These are phyloP conservation scores for Aureobasidium vineae DNA, from an alignment of 2,329 filamentous ascomycete genomes.

Conservation along the genomic window DNA sequence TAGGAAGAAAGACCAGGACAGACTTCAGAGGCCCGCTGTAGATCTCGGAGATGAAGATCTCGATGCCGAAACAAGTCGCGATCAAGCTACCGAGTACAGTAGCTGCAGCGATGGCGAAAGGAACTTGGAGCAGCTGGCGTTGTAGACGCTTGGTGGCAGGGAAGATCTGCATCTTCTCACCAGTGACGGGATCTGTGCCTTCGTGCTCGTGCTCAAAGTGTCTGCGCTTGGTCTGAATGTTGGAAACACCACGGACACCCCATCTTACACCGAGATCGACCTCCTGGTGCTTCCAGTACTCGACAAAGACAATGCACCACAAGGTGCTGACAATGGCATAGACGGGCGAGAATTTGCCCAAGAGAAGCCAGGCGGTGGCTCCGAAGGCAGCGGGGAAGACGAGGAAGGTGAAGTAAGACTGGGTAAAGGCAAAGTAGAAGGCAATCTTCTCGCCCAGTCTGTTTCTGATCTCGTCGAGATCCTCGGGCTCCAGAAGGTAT, in stretches of 20 bases:
- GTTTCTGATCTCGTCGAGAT: conserved; percentile 52
- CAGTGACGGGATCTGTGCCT: conserved; percentile 74
- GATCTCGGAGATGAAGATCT: conserved; percentile 93
- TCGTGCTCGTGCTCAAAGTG: conserved; percentile 79
- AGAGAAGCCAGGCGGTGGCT: conserved; percentile 71
- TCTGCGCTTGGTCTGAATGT: conserved; percentile 71
- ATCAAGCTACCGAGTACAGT: conserved; percentile 77
- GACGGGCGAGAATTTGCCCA: conserved; percentile 78
- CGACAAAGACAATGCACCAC: conserved; percentile 88
- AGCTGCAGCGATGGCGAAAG: conserved; percentile 75
- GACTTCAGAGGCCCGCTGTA: conserved; percentile 86
- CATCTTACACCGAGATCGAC: conserved; percentile 81
- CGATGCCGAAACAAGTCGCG: conserved; percentile 81
- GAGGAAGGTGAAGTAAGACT: conserved; percentile 84
- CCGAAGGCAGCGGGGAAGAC: conserved; percentile 79
- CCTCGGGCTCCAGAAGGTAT: conserved; percentile 48
- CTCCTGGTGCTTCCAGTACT: conserved; percentile 96
- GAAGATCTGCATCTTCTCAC: conserved; percentile 73
- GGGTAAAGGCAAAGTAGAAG: conserved; percentile 93
- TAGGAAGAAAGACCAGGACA: conserved; percentile 72
- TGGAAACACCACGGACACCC: conserved; percentile 81
- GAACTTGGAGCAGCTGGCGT: conserved; percentile 76
- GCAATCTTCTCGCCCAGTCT: conserved; percentile 65
- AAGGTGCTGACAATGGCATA: conserved; percentile 76
- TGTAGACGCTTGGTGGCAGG: conserved; percentile 70